phyloP scores from a whole-genome alignment of 371 early-diverging fungal species.

The Mucor mucedo region DNA sequence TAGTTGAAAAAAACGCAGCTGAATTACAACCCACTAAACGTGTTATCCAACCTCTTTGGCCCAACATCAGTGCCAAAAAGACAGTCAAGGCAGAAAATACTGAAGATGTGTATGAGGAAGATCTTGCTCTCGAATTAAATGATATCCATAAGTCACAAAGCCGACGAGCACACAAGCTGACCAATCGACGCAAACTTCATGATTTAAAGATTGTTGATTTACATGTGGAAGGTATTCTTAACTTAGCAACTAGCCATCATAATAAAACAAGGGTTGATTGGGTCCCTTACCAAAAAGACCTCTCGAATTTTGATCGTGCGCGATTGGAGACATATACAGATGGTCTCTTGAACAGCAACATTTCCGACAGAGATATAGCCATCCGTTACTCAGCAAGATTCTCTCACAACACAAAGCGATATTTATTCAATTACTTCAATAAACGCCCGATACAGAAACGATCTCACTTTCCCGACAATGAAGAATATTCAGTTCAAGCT shows the following conservation, averaged over 20 bases:
- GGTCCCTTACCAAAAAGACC: constrained; percentile 2
- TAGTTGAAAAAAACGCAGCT: constrained; percentile 22
- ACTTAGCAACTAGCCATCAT: constrained; percentile 3
- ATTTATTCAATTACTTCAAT: too few species aligned
- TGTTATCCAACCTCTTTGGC: constrained; percentile 19
- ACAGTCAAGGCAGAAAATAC: neutral
- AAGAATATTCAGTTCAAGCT: neutral
- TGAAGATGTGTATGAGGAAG: constrained; percentile 7
- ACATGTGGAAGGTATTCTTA: constrained; percentile 15
- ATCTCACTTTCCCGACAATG: neutral
- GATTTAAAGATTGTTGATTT: constrained; percentile 13
- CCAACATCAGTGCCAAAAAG: neutral
- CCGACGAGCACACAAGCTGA: constrained; percentile 3
- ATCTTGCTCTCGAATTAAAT: constrained; percentile 8
- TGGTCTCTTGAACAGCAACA: too few species aligned
- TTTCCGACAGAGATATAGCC: too few species aligned
- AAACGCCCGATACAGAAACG: too few species aligned
- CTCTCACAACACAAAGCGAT: too few species aligned
- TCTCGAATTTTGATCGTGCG: neutral
- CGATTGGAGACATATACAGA: too few species aligned
- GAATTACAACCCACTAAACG: constrained; percentile 16
- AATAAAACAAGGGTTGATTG: neutral
- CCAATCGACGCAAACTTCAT: constrained; percentile 8
- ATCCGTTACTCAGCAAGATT: too few species aligned
- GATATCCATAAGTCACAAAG: constrained; percentile 10